Conservation (phyloP, 306 rosid genomes). For the Trichosanthes cucumerina region DNA sequence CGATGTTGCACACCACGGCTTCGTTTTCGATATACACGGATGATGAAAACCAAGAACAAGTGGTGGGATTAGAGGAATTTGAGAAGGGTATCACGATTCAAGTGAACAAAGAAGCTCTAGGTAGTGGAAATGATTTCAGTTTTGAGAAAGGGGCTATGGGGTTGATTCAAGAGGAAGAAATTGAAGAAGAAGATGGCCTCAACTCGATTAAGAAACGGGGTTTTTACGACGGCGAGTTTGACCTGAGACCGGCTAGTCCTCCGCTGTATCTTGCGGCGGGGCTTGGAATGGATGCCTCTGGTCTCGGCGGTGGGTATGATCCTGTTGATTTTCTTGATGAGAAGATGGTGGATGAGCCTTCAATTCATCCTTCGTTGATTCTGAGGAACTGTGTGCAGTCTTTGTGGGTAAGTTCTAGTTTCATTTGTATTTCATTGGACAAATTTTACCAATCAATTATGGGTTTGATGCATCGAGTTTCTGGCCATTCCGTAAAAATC, state of each 20-base stretch:
- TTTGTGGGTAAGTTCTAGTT: constrained; percentile 40
- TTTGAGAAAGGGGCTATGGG: constrained; percentile 37
- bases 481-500: background rate
- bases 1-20: constrained; percentile 40
- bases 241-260: constrained; percentile 35
- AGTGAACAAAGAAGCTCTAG: constrained; percentile 17
- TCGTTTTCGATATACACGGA: constrained; percentile 31
- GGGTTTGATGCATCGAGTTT: background rate
- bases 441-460: background rate
- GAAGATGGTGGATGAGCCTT: constrained; percentile 51
- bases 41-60: constrained; percentile 18
- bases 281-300: constrained; percentile 40
- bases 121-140: constrained; percentile 33
- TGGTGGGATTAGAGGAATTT: constrained; percentile 12
- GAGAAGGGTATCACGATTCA: constrained; percentile 23
- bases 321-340: constrained; percentile 20
- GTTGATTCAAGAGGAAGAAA: constrained; percentile 51
- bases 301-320: constrained; percentile 17
- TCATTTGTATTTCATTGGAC: background rate
- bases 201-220: constrained; percentile 16
- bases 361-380: constrained; percentile 42
- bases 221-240: constrained; percentile 24
- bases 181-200: constrained; percentile 28
- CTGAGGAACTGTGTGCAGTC: constrained; percentile 55
- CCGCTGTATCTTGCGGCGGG: constrained; percentile 61